Evolutionary conservation across 257 asterid genomes (phyloP).

Genomic region (Petrea volubilis): DNA sequence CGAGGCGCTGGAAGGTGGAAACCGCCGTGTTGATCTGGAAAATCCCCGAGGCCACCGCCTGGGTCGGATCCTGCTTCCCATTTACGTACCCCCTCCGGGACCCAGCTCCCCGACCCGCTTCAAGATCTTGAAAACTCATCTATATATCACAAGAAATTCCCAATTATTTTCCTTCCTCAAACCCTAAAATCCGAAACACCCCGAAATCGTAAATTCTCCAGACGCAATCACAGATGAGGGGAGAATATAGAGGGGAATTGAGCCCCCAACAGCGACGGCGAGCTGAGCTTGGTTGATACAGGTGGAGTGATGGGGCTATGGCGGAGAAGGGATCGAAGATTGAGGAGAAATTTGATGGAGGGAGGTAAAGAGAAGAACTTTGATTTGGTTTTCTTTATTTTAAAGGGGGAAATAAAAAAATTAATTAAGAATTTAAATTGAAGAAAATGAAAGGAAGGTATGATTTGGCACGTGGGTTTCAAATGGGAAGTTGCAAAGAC

Average conservation of each 20-base stretch:
- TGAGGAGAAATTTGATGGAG: not conserved
- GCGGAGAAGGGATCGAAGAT: constrained; percentile 14
- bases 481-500: no score
- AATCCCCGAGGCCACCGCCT: constrained; percentile 89
- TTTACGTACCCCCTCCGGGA: constrained; percentile 50
- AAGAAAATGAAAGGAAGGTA: not conserved
- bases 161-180: not conserved
- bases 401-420: not conserved
- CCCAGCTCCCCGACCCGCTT: constrained; percentile 66
- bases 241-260: constrained; percentile 5
- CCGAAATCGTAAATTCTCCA: constrained; percentile 21
- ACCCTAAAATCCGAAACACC: constrained; percentile 18
- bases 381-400: not conserved
- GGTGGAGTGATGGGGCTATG: constrained; percentile 6
- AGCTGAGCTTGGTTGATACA: not conserved
- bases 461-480: not conserved
- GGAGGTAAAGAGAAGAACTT: not conserved
- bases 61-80: constrained; percentile 77
- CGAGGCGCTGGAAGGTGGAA: constrained; percentile 85
- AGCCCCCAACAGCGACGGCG: constrained; percentile 18
- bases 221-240: not conserved
- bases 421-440: not conserved
- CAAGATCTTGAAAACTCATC: constrained; percentile 94
- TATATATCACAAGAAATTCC: constrained; percentile 13
- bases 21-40: constrained; percentile 88